phyloP scores from a whole-genome alignment of 2,329 filamentous ascomycete genomes.

The Elsinoe perseae region DNA sequence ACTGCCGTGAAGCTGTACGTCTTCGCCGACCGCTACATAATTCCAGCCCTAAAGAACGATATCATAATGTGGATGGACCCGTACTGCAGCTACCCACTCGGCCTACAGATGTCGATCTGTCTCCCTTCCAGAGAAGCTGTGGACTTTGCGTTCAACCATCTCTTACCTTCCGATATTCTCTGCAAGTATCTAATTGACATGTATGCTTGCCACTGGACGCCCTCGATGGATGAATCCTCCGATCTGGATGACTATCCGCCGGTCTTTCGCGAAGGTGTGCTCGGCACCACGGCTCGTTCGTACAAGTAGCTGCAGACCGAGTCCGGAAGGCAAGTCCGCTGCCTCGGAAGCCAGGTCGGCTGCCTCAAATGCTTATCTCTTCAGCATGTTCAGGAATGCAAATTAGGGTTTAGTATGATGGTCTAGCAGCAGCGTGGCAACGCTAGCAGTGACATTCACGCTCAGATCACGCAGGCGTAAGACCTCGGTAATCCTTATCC shows the following conservation, averaged over 20 bases:
- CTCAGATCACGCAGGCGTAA: too few species aligned
- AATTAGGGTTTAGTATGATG: too few species aligned
- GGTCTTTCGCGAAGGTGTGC: neutral
- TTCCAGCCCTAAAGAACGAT: neutral
- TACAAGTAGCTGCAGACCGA: too few species aligned
- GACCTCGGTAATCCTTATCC: too few species aligned
- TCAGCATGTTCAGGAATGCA: too few species aligned
- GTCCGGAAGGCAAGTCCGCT: too few species aligned
- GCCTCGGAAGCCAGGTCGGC: too few species aligned
- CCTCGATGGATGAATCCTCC: neutral
- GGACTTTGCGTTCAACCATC: neutral
- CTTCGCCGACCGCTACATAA: neutral
- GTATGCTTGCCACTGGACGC: neutral
- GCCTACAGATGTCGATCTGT: neutral
- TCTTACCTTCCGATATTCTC: neutral
- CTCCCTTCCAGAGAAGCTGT: neutral
- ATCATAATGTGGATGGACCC: neutral
- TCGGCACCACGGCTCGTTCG: too few species aligned
- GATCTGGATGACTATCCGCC: neutral
- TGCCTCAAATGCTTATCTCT: too few species aligned
- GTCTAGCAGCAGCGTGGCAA: too few species aligned
- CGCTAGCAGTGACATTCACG: too few species aligned
- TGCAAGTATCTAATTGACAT: neutral
- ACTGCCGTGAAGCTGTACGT: neutral
- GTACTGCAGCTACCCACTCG: neutral